Conservation (phyloP, 495 filamentous ascomycete genomes). For the Aspergillus hancockii region DNA sequence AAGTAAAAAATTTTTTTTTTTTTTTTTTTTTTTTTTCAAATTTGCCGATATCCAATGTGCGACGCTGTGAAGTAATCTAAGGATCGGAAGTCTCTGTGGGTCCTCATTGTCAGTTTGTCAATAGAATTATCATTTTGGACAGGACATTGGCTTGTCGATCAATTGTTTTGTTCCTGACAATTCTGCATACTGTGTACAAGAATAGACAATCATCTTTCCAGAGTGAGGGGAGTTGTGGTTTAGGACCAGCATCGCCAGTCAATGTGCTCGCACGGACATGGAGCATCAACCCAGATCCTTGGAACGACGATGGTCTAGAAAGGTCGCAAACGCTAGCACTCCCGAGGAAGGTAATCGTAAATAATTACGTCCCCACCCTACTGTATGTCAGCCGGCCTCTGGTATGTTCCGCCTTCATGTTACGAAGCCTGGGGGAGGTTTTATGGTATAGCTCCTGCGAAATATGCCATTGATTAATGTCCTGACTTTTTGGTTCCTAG, state of each 20-base stretch:
- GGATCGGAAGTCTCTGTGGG: not conserved
- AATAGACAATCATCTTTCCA: slow-evolving; percentile 1
- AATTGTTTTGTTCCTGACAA: slow-evolving; percentile 7
- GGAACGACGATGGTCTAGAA: slow-evolving; percentile 38
- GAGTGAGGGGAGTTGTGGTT: not conserved
- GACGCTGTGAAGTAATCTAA: not conserved
- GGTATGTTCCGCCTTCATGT: slow-evolving; percentile 4
- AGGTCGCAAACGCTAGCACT: slow-evolving; percentile 18
- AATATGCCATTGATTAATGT: slow-evolving; percentile 1
- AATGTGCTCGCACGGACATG: slow-evolving; percentile 11
- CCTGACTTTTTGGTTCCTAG: not conserved
- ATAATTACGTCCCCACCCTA: slow-evolving; percentile 29
- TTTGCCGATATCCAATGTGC: too few species aligned
- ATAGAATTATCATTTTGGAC: not conserved
- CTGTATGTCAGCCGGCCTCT: slow-evolving; percentile 20
- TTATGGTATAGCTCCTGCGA: slow-evolving; percentile 12
- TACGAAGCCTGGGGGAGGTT: slow-evolving; percentile 9
- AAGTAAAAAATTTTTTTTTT: too few species aligned
- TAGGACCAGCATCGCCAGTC: slow-evolving; percentile 5
- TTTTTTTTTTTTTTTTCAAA: too few species aligned
- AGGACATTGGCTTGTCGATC: slow-evolving; percentile 14
- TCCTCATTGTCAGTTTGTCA: not conserved
- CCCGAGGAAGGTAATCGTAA: slow-evolving; percentile 8
- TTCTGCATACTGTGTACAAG: not conserved
- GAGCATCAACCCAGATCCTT: slow-evolving; percentile 25